Base-by-base conservation (phyloP, 768 basidiomycete species). In the Suillus fuscotomentosus region DNA sequence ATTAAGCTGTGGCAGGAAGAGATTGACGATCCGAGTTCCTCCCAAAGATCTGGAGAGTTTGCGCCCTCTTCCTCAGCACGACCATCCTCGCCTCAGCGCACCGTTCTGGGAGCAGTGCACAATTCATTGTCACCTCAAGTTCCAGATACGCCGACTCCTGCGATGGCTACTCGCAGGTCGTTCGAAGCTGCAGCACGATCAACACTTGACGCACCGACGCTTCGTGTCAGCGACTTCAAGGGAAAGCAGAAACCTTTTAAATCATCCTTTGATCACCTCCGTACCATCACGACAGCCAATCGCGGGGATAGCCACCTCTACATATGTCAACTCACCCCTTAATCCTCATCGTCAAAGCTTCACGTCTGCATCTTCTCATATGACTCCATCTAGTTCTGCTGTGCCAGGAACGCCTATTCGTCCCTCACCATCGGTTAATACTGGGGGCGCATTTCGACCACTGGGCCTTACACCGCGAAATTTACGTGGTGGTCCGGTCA, bases 1-100 rank as follows among this genome's bases (percentile, higher is more conserved):
- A 77, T 87, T 70, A 77, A 75, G 34, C 76, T 78, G 31, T 87
- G 85, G 86, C 73, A 79, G 43, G 76, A 79, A 50, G 79, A 81
- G n/a, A 74, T 76, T 13, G 51, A 63, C 39, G 69, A 73, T 51
- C 43, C 61, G 55, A 59, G 48, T 42, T 11, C 63, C 34, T 55
- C 65, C n/a, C 42, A 62, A 31, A n/a, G 34, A 17, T 15, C 61
- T 2, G 27, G 54, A 66, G 53, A 17, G 13, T 48, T 34, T n/a
- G 64, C 55, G 13, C 51, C 67, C 7, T 38, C 60, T 43, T 14
- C 67, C 45, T 65, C 45, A 20, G 57, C 17, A n/a, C 70, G 63
- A 24, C 43, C 24, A 7, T 14, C 56, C 13, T 66, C 71, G 31
- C 67, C 71, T 45, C 63, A 67, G 34, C 76, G 77, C 20, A 69